Evolutionary conservation across 371 early-diverging fungal genomes (phyloP).

Genomic region (Parasitella parasitica): DNA sequence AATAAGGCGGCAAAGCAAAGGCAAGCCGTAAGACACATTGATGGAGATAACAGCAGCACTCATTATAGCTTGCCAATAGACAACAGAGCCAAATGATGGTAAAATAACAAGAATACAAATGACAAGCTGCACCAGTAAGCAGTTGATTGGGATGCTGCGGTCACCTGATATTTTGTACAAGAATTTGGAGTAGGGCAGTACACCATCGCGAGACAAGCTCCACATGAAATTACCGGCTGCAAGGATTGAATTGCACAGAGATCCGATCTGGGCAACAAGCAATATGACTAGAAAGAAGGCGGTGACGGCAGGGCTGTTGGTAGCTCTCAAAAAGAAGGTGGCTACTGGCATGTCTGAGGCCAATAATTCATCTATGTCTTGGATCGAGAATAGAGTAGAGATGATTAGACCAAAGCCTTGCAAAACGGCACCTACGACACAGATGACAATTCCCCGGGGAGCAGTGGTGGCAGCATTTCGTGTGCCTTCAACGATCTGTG

Average conservation of each 20-base stretch:
- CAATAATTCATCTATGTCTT: slow-evolving; percentile 34
- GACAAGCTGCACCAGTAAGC: slow-evolving; percentile 10
- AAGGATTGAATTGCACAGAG: slow-evolving; percentile 24
- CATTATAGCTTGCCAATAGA: slow-evolving; percentile 36
- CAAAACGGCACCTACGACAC: slow-evolving; percentile 28
- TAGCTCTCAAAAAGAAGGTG: slow-evolving; percentile 19
- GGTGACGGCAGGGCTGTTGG: slow-evolving; percentile 11
- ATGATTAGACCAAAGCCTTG: slow-evolving; percentile 39
- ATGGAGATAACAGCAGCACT: slow-evolving; percentile 25
- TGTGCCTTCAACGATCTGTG: slow-evolving; percentile 49
- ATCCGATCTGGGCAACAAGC: slow-evolving; percentile 25
- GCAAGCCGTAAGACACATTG: slow-evolving; percentile 27
- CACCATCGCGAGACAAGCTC: slow-evolving; percentile 31
- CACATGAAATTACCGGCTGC: slow-evolving; percentile 23
- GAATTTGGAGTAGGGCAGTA: slow-evolving; percentile 22
- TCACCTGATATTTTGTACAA: slow-evolving; percentile 20
- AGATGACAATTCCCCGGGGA: slow-evolving; percentile 42
- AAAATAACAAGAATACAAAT: slow-evolving; percentile 26
- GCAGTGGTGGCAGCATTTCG: slow-evolving; percentile 38
- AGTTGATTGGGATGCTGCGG: slow-evolving; percentile 11
- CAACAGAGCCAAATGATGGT: slow-evolving; percentile 23
- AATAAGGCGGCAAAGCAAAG: slow-evolving; percentile 30
- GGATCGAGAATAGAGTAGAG: slow-evolving; percentile 37
- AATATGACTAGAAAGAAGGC: slow-evolving; percentile 29
- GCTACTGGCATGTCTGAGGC: slow-evolving; percentile 17